phyloP scores from a whole-genome alignment of 2,329 filamentous ascomycete species.

The Alternaria hordeiaustralica region DNA sequence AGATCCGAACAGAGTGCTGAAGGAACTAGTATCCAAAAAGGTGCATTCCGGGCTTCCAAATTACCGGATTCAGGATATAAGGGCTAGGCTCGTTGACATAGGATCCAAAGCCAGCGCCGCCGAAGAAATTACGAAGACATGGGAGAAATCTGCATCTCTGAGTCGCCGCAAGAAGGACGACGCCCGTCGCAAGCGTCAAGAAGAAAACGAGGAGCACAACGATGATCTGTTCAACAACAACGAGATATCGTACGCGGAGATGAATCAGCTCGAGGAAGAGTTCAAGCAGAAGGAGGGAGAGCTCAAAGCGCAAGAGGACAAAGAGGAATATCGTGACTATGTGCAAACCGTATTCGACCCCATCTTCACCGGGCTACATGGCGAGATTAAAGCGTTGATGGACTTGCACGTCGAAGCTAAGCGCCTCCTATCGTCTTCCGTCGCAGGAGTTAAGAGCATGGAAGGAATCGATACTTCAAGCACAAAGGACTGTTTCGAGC shows the following conservation, averaged over 20 bases:
- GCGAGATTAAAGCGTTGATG: conserved; percentile 58
- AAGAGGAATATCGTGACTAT: conserved; percentile 59
- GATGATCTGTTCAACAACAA: conserved; percentile 63
- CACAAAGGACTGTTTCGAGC: conserved; percentile 40
- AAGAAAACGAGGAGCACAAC: conserved; percentile 60
- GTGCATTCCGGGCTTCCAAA: conserved; percentile 17
- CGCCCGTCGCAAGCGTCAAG: conserved; percentile 58
- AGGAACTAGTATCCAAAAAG: conserved; percentile 28
- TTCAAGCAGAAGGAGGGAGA: conserved; percentile 61
- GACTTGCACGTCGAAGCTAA: conserved; percentile 52
- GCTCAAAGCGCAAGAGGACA: conserved; percentile 60
- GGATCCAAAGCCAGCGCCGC: conserved; percentile 28
- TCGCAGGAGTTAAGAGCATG: conserved; percentile 31
- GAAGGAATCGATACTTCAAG: conserved; percentile 22
- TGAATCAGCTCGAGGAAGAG: conserved; percentile 61
- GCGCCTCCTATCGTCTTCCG: conserved; percentile 29
- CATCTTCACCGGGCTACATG: conserved; percentile 57
- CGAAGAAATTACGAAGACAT: conserved; percentile 41
- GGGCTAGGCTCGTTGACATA: conserved; percentile 19
- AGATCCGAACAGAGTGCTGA: conserved; percentile 23
- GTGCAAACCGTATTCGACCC: conserved; percentile 58
- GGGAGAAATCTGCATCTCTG: conserved; percentile 55
- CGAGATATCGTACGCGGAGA: conserved; percentile 65
- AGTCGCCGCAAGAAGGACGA: conserved; percentile 55
- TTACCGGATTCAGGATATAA: conserved; percentile 29